Base-by-base conservation (phyloP, 2,329 filamentous ascomycete genomes). In the Pleoardoris graminearum region DNA sequence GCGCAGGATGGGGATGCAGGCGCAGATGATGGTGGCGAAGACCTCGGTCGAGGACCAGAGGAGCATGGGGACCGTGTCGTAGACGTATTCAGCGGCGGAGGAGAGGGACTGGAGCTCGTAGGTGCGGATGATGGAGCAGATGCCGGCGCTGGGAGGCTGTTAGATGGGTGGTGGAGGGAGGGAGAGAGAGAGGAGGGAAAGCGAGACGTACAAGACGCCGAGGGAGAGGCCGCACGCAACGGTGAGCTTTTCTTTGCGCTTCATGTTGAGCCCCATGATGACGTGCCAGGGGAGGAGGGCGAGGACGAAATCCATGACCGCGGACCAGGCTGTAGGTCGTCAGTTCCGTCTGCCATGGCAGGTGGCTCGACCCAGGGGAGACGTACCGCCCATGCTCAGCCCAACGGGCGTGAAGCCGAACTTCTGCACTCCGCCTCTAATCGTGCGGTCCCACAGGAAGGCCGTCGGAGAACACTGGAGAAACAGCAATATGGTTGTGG, bases 11-110 rank as follows among this genome's bases (percentile, higher is more conserved):
- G 81, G 82, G 60, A 82, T 82, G 68, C 83, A 80, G 53, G 78
- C 80, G 23, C 77, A 81, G 11, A 73, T 77, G 32, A 79, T 76
- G 10, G 76, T 79, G 43, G 80, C 82, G 48, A 76, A 75, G 47
- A 79, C 62, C 59, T 78, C 65, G n/a, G 67, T 69, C 6, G 61
- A 63, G 4, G 67, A 69, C 67, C 66, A 71, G 6, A 71, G 55
- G 14, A 69, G 61, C 58, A 67, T 68, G 30, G 61, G 63, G 2
- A 66, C 53, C 7, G 65, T 70, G 44, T 69, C 66, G 53, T 70
- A 66, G 27, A 69, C 65, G 44, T 71, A 71, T 55, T 70, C 68
- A 16, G 58, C 49, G 14, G 61, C 44, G 7, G 63, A 66, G 10
- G 61, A 60, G n/a, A 70, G 59, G 3, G 62, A 52, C 46, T 65